Base-by-base conservation (phyloP, 148 eudicot species). In the Amaranthus hypochondriacus region DNA sequence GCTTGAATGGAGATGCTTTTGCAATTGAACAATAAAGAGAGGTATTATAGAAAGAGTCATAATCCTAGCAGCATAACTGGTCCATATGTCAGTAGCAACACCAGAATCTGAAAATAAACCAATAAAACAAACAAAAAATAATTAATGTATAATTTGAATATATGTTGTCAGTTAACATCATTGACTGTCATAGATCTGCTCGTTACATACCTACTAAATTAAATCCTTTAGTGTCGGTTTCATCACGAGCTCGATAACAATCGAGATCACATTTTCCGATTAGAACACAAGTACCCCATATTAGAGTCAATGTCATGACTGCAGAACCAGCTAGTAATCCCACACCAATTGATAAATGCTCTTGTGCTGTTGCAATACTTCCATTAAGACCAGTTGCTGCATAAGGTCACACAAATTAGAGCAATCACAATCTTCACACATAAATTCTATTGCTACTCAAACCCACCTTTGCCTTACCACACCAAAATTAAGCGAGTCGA, bases 321-420 rank as follows among this genome's bases (percentile, higher is more conserved):
- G 97, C 91, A 10, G 98, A 91, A n/a, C 98, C 98, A 75, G 98
- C 97, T 46, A 93, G 86, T 72, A 93, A 81, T 4, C 98, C 98
- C 97, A 93, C 91, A 66, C 98, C 98, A 51, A 93, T 92, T 14
- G 98, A 93, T 48, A 93, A 95, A 80, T 93, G 92, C 59, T 82
- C 79, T 84, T 93, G 98, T 76, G 98, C 98, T 63, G 83, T 77
- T 77, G 74, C 86, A 48, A 74, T 49, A 78, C 79, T 85, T 79
- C 98, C 98, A 83, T 92, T 91, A 67, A 93, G 82, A 60, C 98
- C 98, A 59, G 98, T 91, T 56, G 88, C 98, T 93, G 83, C 51
- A 82, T 7, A 68, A 63, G 18, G 39, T 28, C 39, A 28, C 39
- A 28, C 39, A 28, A 28, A 28, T 28, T 28, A 28, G 39, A 28